Evolutionary conservation across 2,329 filamentous ascomycete species (phyloP), one percentile per base, ranked within the genome.

Genomic region (Colletotrichum sp.): DNA sequence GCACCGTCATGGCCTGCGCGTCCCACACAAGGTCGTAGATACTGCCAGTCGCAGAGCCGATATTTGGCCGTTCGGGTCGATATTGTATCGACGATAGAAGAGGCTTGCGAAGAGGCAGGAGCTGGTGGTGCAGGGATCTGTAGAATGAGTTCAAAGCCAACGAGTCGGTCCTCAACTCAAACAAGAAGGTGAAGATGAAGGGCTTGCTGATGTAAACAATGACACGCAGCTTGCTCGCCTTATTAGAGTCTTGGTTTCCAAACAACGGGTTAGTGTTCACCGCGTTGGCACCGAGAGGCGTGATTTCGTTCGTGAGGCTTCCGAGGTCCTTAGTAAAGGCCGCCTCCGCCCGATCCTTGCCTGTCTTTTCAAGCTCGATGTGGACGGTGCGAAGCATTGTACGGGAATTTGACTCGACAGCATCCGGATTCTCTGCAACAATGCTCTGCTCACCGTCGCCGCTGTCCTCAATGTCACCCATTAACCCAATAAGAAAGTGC

Each of bases 181-280:
- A 96, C 6, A 97, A 86, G 76, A 97, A 93, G 2, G 93, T 91
- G 82, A 94, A 96, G 64, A 96, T 90, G 83, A 96, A 96, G 0
- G 95, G 95, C 28, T 89, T 90, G 82, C 93, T 92, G 61, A 93
- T 90, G 80, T 96, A 96, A 66, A 96, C 90, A 8, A 96, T 89
- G 2, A 95, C 93, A 1, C 93, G 91, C 56, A 96, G 83, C 78
- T 89, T 91, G 74, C 88, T 87, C 3, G 87, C 85, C 79, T 90
- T 91, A 80, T 89, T 90, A 73, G 86, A 84, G 77, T 91, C 89
- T 78, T 90, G 90, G 75, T 83, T 86, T 77, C 87, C 83, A 74
- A 87, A 87, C 15, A 76, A 67, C 5, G 74, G 71, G 71, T 79
- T 48, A 32, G 70, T 22, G 73, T 77, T 55, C 66, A 79, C 67